Conservation (phyloP, 2,329 filamentous ascomycete species). For the Paraphaeosphaeria minitans region DNA sequence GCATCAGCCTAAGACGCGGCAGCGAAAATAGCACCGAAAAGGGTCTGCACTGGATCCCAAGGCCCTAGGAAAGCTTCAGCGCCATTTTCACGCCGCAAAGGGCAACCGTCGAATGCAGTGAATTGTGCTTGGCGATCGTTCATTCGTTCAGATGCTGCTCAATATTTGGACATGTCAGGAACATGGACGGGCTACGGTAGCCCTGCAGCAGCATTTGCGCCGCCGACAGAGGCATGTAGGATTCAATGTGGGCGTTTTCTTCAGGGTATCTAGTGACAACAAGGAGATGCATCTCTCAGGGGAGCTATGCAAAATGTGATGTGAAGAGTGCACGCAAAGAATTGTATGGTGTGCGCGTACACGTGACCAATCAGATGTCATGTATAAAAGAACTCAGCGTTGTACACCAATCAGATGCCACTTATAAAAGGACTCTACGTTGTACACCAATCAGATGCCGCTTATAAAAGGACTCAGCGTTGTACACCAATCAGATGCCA, state of each 20-base stretch:
- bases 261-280: too few species aligned
- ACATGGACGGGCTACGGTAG: too few species aligned
- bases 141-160: not conserved
- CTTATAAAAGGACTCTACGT: too few species aligned
- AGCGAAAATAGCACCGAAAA: not conserved
- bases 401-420: not conserved
- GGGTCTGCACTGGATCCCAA: not conserved
- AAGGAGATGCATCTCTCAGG: not conserved
- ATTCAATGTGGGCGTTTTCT: too few species aligned
- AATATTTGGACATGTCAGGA: not conserved
- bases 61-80: constrained; percentile 3
- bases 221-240: too few species aligned
- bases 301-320: not conserved
- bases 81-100: not conserved
- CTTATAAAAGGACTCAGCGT: too few species aligned
- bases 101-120: constrained; percentile 6
- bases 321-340: not conserved
- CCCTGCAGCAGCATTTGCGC: not conserved
- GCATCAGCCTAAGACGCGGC: not conserved
- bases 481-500: not conserved
- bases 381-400: not conserved
- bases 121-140: constrained; percentile 1
- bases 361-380: not conserved
- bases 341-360: not conserved
- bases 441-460: not conserved